Base-by-base conservation (phyloP, 2,329 filamentous ascomycete genomes). In the Beauveria sp. region DNA sequence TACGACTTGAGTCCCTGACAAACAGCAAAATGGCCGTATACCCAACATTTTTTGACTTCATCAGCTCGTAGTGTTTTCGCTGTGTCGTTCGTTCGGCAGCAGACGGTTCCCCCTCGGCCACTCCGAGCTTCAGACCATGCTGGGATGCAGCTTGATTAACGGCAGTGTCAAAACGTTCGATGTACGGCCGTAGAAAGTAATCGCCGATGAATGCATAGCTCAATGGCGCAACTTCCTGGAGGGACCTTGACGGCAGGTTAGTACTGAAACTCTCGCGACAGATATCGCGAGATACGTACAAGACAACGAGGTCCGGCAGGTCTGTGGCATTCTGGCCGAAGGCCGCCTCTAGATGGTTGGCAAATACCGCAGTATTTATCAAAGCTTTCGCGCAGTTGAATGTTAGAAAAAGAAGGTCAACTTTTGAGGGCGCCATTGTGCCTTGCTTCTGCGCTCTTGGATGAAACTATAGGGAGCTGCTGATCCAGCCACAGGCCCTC, bases 21-120 rank as follows among this genome's bases (percentile, higher is more conserved):
- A 96, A 96, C 20, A 97, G 81, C 80, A 98, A 85, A 56, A 98
- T 84, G 26, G 84, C 92, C 0, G 93, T 98, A 87, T 97, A 91
- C 66, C 95, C 93, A 54, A 93, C 83, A 72, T 95, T 92, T 51
- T 86, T 83, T 24, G 84, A 82, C 53, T 86, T 79, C 28, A 96
- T 76, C 60, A 90, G 84, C 45, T 86, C 84, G 73, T 96, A 96
- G 20, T 81, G 78, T 51, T 69, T 72, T 63, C 45, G 64, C 22
- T 8, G 56, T 45, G 43, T 50, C 55, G 51, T 40, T 48, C 51
- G 22, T 50, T 51, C 31, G 66, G 66, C 40, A 42, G 63, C 63
- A 64, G 26, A 22, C 5, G 26, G 31, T 24, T 50, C 50, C 8
- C 14, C 4, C 49, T 67, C 64, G 56, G 69, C 60, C 18, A 64